These are phyloP conservation scores for Fusarium papillatum DNA, from an alignment of 2,329 filamentous ascomycete species.

Conservation along the genomic window DNA sequence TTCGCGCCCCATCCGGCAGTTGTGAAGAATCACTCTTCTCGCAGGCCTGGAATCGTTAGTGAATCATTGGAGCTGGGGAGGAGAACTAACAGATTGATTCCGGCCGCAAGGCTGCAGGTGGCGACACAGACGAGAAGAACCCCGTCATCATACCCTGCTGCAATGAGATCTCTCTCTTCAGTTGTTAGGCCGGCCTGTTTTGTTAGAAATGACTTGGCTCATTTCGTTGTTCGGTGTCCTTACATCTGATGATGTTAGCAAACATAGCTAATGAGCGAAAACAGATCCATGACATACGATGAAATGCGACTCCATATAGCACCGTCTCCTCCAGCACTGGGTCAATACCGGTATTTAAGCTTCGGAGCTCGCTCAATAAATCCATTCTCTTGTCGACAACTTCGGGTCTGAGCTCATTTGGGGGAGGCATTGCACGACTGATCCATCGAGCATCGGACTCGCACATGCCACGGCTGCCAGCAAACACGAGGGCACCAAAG, in stretches of 20 bases:
- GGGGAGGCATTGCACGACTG: slow-evolving; percentile 72
- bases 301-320: slow-evolving; percentile 78
- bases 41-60: slow-evolving; percentile 61
- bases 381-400: slow-evolving; percentile 73
- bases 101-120: slow-evolving; percentile 85
- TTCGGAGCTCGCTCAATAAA: slow-evolving; percentile 75
- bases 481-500: slow-evolving; percentile 81
- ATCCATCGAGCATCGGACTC: slow-evolving; percentile 79
- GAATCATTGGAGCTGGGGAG: background rate
- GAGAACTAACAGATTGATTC: slow-evolving; percentile 74
- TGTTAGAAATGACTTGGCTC: slow-evolving; percentile 36
- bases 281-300: slow-evolving; percentile 60
- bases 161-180: slow-evolving; percentile 81
- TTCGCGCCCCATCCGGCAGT: slow-evolving; percentile 81
- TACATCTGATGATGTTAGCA: slow-evolving; percentile 51
- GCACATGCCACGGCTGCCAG: slow-evolving; percentile 76
- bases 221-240: slow-evolving; percentile 26
- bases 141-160: slow-evolving; percentile 78
- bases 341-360: slow-evolving; percentile 76
- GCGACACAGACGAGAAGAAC: slow-evolving; percentile 79
- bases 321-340: slow-evolving; percentile 74
- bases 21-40: slow-evolving; percentile 81
- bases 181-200: slow-evolving; percentile 75
- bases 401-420: slow-evolving; percentile 58
- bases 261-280: background rate